These are phyloP conservation scores for Xerocomellus amylosporus DNA, from an alignment of 768 basidiomycete genomes.

Conservation along the genomic window DNA sequence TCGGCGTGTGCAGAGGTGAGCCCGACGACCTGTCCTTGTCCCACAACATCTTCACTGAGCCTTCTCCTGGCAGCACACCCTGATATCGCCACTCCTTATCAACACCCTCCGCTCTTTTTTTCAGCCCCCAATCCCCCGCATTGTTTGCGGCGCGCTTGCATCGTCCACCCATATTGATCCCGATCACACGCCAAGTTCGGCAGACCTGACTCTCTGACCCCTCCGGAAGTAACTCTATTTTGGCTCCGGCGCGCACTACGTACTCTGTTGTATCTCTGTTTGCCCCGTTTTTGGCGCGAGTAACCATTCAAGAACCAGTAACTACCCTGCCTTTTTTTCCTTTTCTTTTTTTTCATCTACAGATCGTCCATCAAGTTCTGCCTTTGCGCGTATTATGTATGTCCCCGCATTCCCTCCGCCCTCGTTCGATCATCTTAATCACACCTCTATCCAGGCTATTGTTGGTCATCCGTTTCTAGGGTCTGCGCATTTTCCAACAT, in stretches of 20 bases:
- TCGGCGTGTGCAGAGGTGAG: slow-evolving; percentile 20
- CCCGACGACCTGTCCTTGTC: not conserved
- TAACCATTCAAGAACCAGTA: not conserved
- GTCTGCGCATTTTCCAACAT: slow-evolving; percentile 2
- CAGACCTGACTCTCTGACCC: not conserved
- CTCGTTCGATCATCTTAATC: slow-evolving; percentile 1
- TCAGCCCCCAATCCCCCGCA: not conserved
- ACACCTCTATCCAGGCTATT: slow-evolving; percentile 14
- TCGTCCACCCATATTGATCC: slow-evolving; percentile 8
- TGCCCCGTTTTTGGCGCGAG: slow-evolving; percentile 8
- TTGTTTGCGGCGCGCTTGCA: too few relatives aligned
- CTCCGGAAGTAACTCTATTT: slow-evolving; percentile 22
- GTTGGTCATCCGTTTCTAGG: slow-evolving; percentile 17
- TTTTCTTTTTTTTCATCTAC: not conserved
- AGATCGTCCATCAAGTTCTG: slow-evolving; percentile 4
- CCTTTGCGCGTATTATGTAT: slow-evolving; percentile 19
- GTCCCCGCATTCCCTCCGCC: slow-evolving; percentile 1
- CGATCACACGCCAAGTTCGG: slow-evolving; percentile 11
- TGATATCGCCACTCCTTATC: slow-evolving; percentile 13
- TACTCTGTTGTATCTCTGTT: slow-evolving; percentile 19
- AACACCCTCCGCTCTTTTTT: slow-evolving; percentile 6
- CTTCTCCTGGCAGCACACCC: slow-evolving; percentile 12
- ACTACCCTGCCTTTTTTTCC: not conserved
- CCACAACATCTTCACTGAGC: not conserved
- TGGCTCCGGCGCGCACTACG: slow-evolving; percentile 6